These are phyloP conservation scores for Linum usitatissimum DNA, from an alignment of 345 rosid species.

Conservation along the genomic window DNA sequence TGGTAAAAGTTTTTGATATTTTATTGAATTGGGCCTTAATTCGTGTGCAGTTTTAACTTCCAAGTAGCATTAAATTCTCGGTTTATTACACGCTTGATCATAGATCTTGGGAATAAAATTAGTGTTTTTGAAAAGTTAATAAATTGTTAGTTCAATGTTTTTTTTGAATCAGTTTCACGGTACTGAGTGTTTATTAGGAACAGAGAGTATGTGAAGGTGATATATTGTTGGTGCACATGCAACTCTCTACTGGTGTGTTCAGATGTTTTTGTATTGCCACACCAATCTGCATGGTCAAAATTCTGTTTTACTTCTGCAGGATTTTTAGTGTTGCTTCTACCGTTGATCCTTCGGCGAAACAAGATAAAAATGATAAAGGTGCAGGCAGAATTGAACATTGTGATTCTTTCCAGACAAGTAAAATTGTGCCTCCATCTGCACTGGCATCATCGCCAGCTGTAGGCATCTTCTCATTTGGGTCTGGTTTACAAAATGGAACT, in stretches of 20 bases:
- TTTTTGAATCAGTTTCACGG: no score
- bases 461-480: constrained; percentile 34
- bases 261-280: background rate
- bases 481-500: constrained; percentile 33
- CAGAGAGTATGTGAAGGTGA: no score
- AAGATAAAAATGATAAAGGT: constrained; percentile 32
- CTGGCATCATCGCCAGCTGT: constrained; percentile 30
- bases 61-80: no score
- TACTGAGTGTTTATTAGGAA: no score
- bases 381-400: constrained; percentile 21
- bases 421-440: constrained; percentile 24
- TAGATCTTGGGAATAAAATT: no score
- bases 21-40: no score
- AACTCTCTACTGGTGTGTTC: background rate
- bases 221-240: no score
- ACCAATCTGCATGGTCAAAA: background rate
- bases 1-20: no score
- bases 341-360: constrained; percentile 20
- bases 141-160: no score
- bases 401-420: constrained; percentile 14
- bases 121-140: no score
- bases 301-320: constrained; percentile 33
- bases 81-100: no score
- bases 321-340: constrained; percentile 23
- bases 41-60: no score